These are phyloP conservation scores for Phoma herbarum DNA, from an alignment of 2,329 filamentous ascomycete genomes.

Conservation along the genomic window DNA sequence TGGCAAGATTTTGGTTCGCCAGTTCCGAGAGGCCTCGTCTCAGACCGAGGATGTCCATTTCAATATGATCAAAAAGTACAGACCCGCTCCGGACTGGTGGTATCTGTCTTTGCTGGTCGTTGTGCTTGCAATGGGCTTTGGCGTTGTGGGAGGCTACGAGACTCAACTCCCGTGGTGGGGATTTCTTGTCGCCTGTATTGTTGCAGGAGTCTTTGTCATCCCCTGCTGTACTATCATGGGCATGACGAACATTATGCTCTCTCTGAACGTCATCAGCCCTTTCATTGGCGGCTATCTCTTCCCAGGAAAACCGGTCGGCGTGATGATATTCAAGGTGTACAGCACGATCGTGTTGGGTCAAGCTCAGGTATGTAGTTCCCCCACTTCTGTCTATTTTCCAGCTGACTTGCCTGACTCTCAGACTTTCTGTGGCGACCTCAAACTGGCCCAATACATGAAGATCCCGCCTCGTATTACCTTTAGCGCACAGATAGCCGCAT, in stretches of 20 bases:
- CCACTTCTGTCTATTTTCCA: conserved; percentile 15
- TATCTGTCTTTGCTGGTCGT: conserved; percentile 62
- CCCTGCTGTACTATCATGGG: conserved; percentile 53
- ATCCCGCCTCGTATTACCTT: conserved; percentile 62
- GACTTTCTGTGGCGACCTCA: conserved; percentile 26
- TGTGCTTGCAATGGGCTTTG: conserved; percentile 50
- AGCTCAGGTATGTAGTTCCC: conserved; percentile 20
- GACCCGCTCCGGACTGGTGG: conserved; percentile 66
- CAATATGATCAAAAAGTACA: conserved; percentile 64
- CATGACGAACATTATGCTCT: conserved; percentile 71
- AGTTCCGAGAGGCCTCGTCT: conserved; percentile 52
- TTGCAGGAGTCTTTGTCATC: conserved; percentile 60
- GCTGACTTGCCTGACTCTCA: not conserved
- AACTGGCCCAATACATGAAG: conserved; percentile 56
- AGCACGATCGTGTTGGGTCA: conserved; percentile 36
- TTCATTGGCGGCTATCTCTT: conserved; percentile 75
- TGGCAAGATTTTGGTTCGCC: conserved; percentile 69
- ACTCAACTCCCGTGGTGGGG: conserved; percentile 78
- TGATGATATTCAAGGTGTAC: conserved; percentile 61
- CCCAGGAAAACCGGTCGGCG: conserved; percentile 73
- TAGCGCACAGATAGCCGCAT: conserved; percentile 60
- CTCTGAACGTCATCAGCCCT: conserved; percentile 67
- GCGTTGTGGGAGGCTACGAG: conserved; percentile 61
- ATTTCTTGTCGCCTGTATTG: conserved; percentile 71
- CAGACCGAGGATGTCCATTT: conserved; percentile 61